A percentile compares a stretch with the other conserved stretches of the same genome.
phyloP scores from a whole-genome alignment of 2,329 filamentous ascomycete species.

The Phoma sp. region DNA sequence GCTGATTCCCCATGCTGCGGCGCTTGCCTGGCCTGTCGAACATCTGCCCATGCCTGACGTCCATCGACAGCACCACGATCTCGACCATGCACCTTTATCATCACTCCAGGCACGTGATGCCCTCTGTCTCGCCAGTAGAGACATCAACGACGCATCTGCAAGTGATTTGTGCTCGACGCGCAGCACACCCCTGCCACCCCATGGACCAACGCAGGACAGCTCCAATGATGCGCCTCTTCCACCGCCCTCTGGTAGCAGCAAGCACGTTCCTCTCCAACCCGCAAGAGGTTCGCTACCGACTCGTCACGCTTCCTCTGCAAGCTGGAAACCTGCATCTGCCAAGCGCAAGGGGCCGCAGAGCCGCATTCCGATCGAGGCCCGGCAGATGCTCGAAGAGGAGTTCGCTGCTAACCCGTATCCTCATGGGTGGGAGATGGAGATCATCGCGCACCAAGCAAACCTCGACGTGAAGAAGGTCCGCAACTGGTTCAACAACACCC shows the following conservation, averaged over 20 bases:
- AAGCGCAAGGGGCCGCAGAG: conserved; percentile 41
- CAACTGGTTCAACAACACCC: conserved; percentile 47
- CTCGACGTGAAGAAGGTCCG: conserved; percentile 46
- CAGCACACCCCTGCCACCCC: background rate
- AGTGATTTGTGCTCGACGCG: background rate
- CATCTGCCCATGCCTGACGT: background rate
- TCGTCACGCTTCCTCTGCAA: conserved; percentile 21
- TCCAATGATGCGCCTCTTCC: background rate
- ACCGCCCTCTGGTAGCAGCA: background rate
- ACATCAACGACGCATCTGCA: background rate
- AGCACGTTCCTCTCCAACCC: background rate
- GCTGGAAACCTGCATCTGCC: conserved; percentile 42
- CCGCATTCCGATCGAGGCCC: conserved; percentile 41
- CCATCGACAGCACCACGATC: background rate
- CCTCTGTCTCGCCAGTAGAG: background rate
- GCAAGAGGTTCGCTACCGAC: conserved; percentile 7
- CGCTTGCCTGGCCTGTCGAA: background rate
- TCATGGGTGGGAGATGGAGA: conserved; percentile 45
- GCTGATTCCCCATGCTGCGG: background rate
- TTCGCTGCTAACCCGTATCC: conserved; percentile 46
- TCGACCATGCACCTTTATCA: conserved; percentile 1
- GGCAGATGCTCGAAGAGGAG: conserved; percentile 45
- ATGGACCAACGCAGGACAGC: too few relatives aligned
- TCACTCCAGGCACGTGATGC: background rate
- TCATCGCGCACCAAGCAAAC: conserved; percentile 45